Conservation (phyloP, 1,139 yeast genomes). For the Hanseniaspora sp. region DNA sequence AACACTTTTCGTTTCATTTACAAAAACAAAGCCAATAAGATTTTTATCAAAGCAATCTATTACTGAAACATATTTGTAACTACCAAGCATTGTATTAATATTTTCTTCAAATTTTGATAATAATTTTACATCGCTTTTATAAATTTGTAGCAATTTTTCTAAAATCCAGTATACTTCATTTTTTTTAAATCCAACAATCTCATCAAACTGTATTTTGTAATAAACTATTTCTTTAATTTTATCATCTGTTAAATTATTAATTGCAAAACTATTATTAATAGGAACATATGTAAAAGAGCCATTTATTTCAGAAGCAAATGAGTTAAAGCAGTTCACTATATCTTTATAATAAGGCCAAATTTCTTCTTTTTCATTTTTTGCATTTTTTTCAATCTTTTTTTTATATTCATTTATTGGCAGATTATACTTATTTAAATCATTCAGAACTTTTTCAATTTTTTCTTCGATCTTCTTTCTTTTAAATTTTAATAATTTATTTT, state of each 20-base stretch:
- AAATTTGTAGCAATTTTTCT: background rate
- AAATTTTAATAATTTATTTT: background rate
- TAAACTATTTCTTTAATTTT: background rate
- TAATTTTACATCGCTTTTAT: background rate
- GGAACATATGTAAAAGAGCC: background rate
- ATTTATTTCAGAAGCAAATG: background rate
- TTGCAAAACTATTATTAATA: background rate
- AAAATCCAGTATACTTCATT: background rate
- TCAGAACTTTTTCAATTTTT: background rate
- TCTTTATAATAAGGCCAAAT: background rate
- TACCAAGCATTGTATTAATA: background rate
- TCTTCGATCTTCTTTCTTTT: background rate
- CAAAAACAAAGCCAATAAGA: background rate
- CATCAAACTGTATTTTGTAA: background rate
- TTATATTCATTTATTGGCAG: background rate
- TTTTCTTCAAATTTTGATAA: background rate
- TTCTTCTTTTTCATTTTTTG: background rate
- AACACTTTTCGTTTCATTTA: background rate
- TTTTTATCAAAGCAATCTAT: background rate
- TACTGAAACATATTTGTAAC: background rate
- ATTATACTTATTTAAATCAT: background rate
- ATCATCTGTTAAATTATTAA: background rate
- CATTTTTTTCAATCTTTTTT: background rate
- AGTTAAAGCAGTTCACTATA: background rate
- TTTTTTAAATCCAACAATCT: background rate